Conservation (phyloP, 345 rosid genomes). For the Carallia brachiata region DNA sequence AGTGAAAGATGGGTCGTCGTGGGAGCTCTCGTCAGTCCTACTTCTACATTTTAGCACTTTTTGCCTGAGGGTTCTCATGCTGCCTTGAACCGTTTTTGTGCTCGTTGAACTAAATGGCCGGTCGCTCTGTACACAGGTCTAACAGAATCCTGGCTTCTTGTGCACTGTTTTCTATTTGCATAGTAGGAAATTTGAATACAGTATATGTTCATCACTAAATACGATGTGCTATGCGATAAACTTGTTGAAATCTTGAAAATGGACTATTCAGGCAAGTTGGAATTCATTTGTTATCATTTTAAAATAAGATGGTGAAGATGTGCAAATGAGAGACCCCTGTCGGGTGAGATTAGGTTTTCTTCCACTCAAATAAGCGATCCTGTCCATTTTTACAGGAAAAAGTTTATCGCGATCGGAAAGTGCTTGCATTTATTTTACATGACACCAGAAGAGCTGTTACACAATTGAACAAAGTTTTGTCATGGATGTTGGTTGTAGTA, state of each 20-base stretch:
- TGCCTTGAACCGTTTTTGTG: too few relatives aligned
- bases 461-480: slow-evolving; percentile 53
- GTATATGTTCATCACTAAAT: background rate
- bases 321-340: too few relatives aligned
- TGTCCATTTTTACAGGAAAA: slow-evolving; percentile 40
- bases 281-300: background rate
- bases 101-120: too few relatives aligned
- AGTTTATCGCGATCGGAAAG: slow-evolving; percentile 55
- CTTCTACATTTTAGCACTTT: too few relatives aligned
- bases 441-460: slow-evolving; percentile 73
- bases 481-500: slow-evolving; percentile 37
- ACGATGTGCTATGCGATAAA: background rate
- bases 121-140: too few relatives aligned
- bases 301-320: too few relatives aligned
- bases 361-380: too few relatives aligned
- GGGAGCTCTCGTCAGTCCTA: too few relatives aligned
- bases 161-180: background rate
- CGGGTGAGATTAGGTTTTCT: too few relatives aligned
- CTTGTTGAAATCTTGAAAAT: background rate
- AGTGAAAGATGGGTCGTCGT: too few relatives aligned
- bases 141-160: background rate
- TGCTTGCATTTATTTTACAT: slow-evolving; percentile 49
- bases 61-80: too few relatives aligned
- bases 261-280: too few relatives aligned
- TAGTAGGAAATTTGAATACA: background rate